phyloP scores from a whole-genome alignment of 495 filamentous ascomycete genomes.

The Emericellopsis terricola region DNA sequence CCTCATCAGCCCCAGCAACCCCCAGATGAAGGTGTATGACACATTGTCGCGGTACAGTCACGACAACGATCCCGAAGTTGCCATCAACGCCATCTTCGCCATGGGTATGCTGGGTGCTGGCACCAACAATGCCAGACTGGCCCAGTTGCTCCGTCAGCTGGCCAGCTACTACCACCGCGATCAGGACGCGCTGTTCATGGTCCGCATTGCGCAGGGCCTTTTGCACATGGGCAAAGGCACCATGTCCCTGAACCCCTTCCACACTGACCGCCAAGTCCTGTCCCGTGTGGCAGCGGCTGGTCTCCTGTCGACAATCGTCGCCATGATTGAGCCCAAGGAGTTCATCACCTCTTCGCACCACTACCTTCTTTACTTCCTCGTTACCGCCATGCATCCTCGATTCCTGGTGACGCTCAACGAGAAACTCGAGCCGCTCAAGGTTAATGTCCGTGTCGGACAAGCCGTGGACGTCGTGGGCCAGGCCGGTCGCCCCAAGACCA shows the following conservation, averaged over 20 bases:
- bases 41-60: constrained; percentile 96
- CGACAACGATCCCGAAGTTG: constrained; percentile 98
- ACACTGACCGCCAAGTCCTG: constrained; percentile 90
- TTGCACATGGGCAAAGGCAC: constrained; percentile 99
- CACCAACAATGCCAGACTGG: constrained; percentile 93
- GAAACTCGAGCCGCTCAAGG: constrained; percentile 77
- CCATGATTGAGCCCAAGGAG: constrained; percentile 86
- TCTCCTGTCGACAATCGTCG: constrained; percentile 72
- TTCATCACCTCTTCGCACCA: constrained; percentile 82
- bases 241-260: constrained; percentile 87
- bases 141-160: constrained; percentile 83
- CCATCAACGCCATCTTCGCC: constrained; percentile 95
- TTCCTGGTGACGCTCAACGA: constrained; percentile 95
- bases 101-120: constrained; percentile 96
- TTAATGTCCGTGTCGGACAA: constrained; percentile 94
- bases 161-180: constrained; percentile 97
- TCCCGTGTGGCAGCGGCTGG: constrained; percentile 83
- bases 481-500: constrained; percentile 92
- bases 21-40: constrained; percentile 99
- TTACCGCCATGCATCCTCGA: constrained; percentile 90
- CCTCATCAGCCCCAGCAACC: constrained; percentile 88
- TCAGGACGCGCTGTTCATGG: constrained; percentile 93
- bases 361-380: constrained; percentile 93
- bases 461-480: constrained; percentile 97
- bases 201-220: constrained; percentile 92